These are phyloP conservation scores for Colletotrichum sp. DNA, from an alignment of 2,329 filamentous ascomycete species.

Conservation along the genomic window DNA sequence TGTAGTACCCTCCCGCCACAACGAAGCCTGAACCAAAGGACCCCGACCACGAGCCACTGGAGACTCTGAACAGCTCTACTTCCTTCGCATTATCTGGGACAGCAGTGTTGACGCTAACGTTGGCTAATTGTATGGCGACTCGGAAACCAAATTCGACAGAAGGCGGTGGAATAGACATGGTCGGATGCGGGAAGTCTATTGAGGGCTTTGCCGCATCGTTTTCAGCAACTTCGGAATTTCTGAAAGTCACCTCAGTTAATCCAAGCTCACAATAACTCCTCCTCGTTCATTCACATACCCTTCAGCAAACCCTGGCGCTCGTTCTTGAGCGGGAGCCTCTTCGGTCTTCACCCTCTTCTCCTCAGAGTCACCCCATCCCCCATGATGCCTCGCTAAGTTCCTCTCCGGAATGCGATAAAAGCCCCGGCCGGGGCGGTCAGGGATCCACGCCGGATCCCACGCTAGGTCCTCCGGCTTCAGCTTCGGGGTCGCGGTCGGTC, in stretches of 20 bases:
- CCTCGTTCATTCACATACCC: background rate
- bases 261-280: background rate
- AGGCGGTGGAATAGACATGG: slow-evolving; percentile 47
- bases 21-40: slow-evolving; percentile 54
- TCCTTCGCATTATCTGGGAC: background rate
- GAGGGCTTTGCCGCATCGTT: background rate
- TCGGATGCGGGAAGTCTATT: slow-evolving; percentile 37
- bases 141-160: slow-evolving; percentile 54
- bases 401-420: background rate
- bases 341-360: background rate
- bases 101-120: background rate
- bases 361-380: background rate
- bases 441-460: background rate
- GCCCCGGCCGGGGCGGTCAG: background rate
- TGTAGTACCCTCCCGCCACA: slow-evolving; percentile 36
- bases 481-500: background rate
- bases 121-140: slow-evolving; percentile 39
- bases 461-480: background rate
- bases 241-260: background rate
- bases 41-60: slow-evolving; percentile 51
- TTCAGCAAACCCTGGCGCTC: background rate
- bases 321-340: background rate
- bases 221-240: background rate
- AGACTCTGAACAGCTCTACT: slow-evolving; percentile 53
- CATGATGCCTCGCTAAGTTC: background rate